Base-by-base conservation (phyloP, 2,329 filamentous ascomycete species). In the Polychaeton citri region DNA sequence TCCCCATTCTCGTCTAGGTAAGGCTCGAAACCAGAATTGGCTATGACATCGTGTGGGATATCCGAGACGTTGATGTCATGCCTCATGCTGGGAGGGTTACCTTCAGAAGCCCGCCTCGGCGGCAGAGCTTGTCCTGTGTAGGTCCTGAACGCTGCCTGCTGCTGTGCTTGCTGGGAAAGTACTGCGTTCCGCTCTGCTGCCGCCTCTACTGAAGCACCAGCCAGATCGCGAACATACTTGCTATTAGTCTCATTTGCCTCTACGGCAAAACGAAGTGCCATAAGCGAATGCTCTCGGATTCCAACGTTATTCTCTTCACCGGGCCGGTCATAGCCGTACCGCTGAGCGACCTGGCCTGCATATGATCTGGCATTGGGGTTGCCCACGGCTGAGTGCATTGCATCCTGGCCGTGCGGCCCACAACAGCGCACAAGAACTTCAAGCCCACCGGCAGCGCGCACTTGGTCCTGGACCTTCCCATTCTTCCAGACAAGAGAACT, bases 221-320 rank as follows among this genome's bases (percentile, higher is more conserved):
- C 63, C 39, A 84, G 68, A 34, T 78, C 73, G 37, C 76, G 69
- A 35, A 87, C 74, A 47, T 81, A 80, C 20, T 74, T 69, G 43
- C 81, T 79, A 12, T 82, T 83, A 38, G 78, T 78, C 20, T 78
- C 72, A 41, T 78, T 84, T 9, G 79, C 80, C 64, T 74, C 70
- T 5, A 74, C 60, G 15, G 72, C 51, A 48, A 74, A 92, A 54
- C 88, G 87, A n/a, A 92, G 69, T 46, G 82, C 87, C 54, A 93
- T 78, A 34, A 87, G 84, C 2, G 85, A 83, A 44, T 87, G 82
- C 58, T 96, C 88, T 50, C 88, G 84, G 43, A 93, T 87, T 54
- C 88, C 95, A 0, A 86, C 85, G 52, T 95, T 95, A 60, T 93
- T 77, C 47, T 88, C 85, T 53, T 96, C 88, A 54, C 90, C 90